Evolutionary conservation across 108 stramenopile genomes (phyloP).

Genomic region (Aureococcus anophagefferens): DNA sequence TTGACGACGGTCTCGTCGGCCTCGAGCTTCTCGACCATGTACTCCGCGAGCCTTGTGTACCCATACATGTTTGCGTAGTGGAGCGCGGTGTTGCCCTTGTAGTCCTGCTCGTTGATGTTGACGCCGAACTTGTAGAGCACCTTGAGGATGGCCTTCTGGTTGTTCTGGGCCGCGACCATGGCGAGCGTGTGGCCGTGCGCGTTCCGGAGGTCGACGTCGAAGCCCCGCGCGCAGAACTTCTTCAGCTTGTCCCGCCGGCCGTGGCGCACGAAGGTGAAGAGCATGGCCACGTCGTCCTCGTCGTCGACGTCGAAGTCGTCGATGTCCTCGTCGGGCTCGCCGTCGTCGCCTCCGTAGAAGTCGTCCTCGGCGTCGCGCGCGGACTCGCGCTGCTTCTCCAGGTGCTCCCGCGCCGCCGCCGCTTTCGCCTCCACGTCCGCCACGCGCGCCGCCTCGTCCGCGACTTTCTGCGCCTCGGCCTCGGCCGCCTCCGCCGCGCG

Average conservation of each 20-base stretch:
- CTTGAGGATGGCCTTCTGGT: slow-evolving; percentile 40
- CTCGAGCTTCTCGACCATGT: slow-evolving; percentile 8
- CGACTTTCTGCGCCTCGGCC: too few relatives aligned
- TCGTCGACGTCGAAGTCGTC: background rate
- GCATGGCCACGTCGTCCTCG: background rate
- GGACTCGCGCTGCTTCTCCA: too few relatives aligned
- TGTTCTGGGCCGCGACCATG: slow-evolving; percentile 42
- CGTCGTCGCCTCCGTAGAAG: background rate
- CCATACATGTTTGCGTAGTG: background rate
- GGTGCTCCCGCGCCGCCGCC: too few relatives aligned
- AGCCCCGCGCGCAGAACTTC: background rate
- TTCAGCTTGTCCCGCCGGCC: background rate
- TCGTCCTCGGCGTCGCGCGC: background rate
- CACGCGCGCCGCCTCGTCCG: too few relatives aligned
- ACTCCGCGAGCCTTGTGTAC: background rate
- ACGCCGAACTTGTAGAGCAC: slow-evolving; percentile 33
- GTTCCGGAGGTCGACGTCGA: slow-evolving; percentile 14
- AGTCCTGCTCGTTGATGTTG: background rate
- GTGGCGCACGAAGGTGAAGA: background rate
- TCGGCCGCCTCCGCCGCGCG: too few relatives aligned
- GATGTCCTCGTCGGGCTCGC: background rate
- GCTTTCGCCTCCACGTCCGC: too few relatives aligned
- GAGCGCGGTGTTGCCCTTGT: background rate
- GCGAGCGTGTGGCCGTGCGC: slow-evolving; percentile 43
- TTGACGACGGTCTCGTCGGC: slow-evolving; percentile 45